phyloP scores from a whole-genome alignment of 805 yeast species.

The Metschnikowia bowlesiae region DNA sequence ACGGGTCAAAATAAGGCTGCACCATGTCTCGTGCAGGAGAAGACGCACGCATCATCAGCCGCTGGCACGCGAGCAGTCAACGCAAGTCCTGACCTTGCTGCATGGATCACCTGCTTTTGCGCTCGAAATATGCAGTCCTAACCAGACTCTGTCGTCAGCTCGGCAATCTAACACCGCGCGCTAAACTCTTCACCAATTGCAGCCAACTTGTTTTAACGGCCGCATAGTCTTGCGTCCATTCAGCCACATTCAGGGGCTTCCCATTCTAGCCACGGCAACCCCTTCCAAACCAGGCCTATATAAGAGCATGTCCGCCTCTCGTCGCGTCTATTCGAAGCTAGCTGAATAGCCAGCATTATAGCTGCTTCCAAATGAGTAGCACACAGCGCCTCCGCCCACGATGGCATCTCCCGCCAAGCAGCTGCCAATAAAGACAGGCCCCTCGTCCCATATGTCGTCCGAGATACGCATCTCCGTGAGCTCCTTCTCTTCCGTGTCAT shows the following conservation, averaged over 20 bases:
- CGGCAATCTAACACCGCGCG: not conserved
- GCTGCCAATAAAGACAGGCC: conserved; percentile 54
- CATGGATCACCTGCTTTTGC: not conserved
- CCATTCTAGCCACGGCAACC: too few species aligned
- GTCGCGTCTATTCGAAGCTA: not conserved
- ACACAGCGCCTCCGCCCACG: conserved; percentile 74
- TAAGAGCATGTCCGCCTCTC: too few species aligned
- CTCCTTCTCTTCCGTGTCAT: conserved; percentile 17
- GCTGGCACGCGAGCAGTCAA: not conserved
- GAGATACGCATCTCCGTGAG: conserved; percentile 20
- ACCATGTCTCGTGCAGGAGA: not conserved
- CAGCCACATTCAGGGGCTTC: too few species aligned
- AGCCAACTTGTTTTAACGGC: not conserved
- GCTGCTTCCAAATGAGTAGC: conserved; percentile 69
- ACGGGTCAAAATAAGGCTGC: not conserved
- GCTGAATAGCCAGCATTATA: conserved; percentile 23
- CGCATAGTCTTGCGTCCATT: not conserved
- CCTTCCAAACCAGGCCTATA: too few species aligned
- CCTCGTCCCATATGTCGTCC: conserved; percentile 36
- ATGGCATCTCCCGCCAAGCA: conserved; percentile 30
- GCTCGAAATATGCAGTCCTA: not conserved
- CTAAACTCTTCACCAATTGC: not conserved
- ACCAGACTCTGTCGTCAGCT: not conserved
- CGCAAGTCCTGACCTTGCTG: not conserved
- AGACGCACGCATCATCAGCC: not conserved